phyloP scores from a whole-genome alignment of 192 early-diverging fungal genomes.

The Coemansia sp. region DNA sequence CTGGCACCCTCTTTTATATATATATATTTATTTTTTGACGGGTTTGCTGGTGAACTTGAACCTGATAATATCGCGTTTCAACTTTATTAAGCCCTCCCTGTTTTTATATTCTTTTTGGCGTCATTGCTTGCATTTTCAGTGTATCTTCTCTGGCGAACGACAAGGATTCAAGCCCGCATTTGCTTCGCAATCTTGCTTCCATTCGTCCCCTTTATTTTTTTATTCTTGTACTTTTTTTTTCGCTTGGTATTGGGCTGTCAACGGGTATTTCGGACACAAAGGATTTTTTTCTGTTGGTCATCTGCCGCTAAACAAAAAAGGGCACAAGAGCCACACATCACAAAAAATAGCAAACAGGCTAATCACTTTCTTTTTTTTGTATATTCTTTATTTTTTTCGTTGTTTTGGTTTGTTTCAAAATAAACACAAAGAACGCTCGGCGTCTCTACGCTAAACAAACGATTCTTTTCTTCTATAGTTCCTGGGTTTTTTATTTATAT shows the following conservation, averaged over 20 bases:
- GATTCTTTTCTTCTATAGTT: neutral
- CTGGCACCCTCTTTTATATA: neutral
- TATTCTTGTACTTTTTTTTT: neutral
- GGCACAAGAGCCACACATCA: neutral
- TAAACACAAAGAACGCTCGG: neutral
- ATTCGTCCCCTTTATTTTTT: neutral
- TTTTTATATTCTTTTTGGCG: neutral
- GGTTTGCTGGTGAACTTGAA: too few species aligned
- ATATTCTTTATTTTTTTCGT: neutral
- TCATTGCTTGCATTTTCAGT: neutral
- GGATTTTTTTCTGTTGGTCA: too few species aligned
- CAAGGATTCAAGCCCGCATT: neutral
- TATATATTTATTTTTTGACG: too few species aligned
- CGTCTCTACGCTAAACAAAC: neutral
- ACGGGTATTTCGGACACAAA: too few species aligned
- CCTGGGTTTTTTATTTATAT: constrained; percentile 17
- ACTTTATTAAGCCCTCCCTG: too few species aligned
- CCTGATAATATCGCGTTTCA: too few species aligned
- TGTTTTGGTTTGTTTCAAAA: neutral
- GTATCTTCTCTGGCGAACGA: neutral
- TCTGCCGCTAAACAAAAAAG: neutral
- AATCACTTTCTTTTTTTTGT: neutral
- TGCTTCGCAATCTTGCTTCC: neutral
- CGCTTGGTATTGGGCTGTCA: neutral
- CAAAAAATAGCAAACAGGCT: neutral